These are phyloP conservation scores for Plasmodium vivax DNA, from an alignment of 169 alveolate genomes.

Conservation along the genomic window DNA sequence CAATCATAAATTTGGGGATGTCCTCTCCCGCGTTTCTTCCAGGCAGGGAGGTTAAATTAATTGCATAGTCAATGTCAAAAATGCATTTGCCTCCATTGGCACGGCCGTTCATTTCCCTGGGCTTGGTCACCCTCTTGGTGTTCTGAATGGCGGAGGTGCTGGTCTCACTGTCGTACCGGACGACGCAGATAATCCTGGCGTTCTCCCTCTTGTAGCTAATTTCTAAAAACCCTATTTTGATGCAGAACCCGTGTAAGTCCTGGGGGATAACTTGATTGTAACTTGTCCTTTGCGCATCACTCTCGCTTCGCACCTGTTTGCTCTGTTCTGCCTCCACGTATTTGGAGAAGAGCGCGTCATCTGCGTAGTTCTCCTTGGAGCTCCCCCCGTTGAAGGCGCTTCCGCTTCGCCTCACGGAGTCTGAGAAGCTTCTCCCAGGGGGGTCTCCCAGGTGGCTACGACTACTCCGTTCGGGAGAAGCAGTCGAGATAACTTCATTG, in stretches of 20 bases:
- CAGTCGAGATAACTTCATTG: not conserved
- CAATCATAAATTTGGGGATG: conserved; percentile 85
- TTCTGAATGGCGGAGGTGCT: conserved; percentile 62
- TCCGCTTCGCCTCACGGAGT: not conserved
- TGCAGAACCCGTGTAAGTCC: conserved; percentile 39
- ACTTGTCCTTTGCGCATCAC: not conserved
- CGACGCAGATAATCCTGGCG: conserved; percentile 74
- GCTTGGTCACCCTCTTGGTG: conserved; percentile 71
- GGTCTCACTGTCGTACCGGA: conserved; percentile 76
- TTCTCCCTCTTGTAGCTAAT: conserved; percentile 23
- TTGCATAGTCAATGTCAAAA: conserved; percentile 76
- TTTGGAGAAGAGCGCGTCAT: not conserved
- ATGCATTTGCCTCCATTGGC: conserved; percentile 72
- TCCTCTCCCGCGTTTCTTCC: conserved; percentile 84
- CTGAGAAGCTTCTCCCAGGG: not conserved
- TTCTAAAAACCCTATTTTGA: conserved; percentile 26
- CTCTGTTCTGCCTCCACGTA: conserved; percentile 9
- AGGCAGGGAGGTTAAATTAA: conserved; percentile 81
- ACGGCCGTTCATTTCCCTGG: conserved; percentile 22
- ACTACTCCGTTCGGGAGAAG: not conserved
- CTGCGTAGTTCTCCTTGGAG: not conserved
- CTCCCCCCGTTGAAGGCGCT: not conserved
- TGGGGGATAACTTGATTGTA: not conserved
- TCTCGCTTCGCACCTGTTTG: not conserved
- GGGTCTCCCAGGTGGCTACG: not conserved